Evolutionary conservation across 2,329 filamentous ascomycete species (phyloP).

Genomic region (Colletotrichum somersetense): DNA sequence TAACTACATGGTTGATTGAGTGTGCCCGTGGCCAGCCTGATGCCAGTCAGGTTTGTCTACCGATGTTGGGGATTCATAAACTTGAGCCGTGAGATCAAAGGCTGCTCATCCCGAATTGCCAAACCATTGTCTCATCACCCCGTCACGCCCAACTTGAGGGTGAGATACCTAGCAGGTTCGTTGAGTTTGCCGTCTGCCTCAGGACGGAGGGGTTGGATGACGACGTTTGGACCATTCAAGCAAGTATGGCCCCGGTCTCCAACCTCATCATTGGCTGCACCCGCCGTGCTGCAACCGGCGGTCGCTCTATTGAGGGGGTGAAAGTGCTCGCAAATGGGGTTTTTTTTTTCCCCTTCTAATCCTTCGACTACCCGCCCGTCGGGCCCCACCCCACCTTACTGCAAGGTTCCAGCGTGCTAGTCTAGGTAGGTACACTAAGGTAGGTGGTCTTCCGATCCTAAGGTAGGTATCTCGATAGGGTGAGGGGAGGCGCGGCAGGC

Average conservation of each 20-base stretch:
- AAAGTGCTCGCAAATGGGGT: conserved; percentile 10
- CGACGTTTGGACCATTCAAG: conserved; percentile 35
- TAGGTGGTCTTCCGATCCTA: background rate
- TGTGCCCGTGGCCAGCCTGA: background rate
- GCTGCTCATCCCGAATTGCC: background rate
- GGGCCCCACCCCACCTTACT: background rate
- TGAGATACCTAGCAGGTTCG: background rate
- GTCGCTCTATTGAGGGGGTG: background rate
- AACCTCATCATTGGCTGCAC: conserved; percentile 21
- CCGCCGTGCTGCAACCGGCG: conserved; percentile 31
- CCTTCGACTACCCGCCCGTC: background rate
- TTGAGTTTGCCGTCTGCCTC: conserved; percentile 13
- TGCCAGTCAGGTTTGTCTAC: no score
- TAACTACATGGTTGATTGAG: background rate
- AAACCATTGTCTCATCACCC: background rate
- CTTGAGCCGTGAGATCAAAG: background rate
- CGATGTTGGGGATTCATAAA: background rate
- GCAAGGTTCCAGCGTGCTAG: conserved; percentile 9
- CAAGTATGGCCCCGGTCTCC: conserved; percentile 17
- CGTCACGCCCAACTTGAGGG: background rate
- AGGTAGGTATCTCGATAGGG: background rate
- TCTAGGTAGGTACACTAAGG: background rate
- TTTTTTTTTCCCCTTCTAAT: background rate
- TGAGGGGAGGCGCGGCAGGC: background rate
- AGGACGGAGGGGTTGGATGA: conserved; percentile 30